phyloP scores from a whole-genome alignment of 345 rosid species.

The Stellera chamaejasme region DNA sequence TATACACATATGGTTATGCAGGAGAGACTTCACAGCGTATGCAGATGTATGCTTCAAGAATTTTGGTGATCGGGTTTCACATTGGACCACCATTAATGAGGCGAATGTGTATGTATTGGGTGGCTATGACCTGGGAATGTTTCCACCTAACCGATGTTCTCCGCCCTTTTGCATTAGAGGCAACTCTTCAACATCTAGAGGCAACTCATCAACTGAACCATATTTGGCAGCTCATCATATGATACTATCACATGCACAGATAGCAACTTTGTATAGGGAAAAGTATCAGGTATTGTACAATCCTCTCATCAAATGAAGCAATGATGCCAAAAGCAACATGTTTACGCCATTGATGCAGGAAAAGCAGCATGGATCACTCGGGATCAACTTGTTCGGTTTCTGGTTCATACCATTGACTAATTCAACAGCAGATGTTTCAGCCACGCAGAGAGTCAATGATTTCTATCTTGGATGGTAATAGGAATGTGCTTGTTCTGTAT shows the following conservation, averaged over 20 bases:
- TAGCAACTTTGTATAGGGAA: conserved; percentile 38
- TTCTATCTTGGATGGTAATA: conserved; percentile 40
- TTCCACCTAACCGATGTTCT: conserved; percentile 36
- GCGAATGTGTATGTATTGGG: conserved; percentile 34
- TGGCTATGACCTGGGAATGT: conserved; percentile 26
- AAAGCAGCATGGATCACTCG: conserved; percentile 41
- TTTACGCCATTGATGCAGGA: conserved; percentile 22
- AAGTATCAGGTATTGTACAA: conserved; percentile 43
- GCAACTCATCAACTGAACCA: conserved; percentile 71
- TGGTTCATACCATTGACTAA: conserved; percentile 33
- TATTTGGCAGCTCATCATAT: conserved; percentile 58
- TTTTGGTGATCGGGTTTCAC: conserved; percentile 54
- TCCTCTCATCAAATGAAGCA: no score
- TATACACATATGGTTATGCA: conserved; percentile 33
- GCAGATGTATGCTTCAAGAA: conserved; percentile 68
- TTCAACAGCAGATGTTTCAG: conserved; percentile 31
- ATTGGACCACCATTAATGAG: conserved; percentile 78
- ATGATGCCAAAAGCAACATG: no score
- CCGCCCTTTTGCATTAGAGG: conserved; percentile 6
- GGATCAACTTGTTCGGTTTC: conserved; percentile 27
- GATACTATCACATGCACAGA: conserved; percentile 62
- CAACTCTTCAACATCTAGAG: conserved; percentile 15
- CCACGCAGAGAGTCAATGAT: conserved; percentile 31
- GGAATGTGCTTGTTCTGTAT: background rate
- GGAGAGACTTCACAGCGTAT: conserved; percentile 53